Conservation (phyloP, 2,329 filamentous ascomycete species). For the Onygenales sp. region DNA sequence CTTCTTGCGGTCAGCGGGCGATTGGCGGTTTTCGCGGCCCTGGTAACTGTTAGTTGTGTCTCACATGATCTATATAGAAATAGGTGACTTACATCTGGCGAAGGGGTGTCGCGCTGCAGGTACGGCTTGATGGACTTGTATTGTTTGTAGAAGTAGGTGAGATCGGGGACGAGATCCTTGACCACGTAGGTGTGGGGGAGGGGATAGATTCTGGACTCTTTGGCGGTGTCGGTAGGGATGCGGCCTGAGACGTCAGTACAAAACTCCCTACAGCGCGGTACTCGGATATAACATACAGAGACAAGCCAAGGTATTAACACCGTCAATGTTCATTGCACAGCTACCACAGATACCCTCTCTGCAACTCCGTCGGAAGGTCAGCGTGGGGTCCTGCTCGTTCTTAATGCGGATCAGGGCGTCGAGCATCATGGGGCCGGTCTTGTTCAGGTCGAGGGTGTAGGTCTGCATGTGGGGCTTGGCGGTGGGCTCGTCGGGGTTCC, state of each 20-base stretch:
- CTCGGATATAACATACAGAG: slow-evolving; percentile 60
- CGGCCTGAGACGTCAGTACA: slow-evolving; percentile 53
- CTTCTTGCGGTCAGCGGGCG: slow-evolving; percentile 86
- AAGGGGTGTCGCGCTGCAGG: slow-evolving; percentile 78
- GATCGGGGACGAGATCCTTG: slow-evolving; percentile 94
- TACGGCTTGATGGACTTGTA: slow-evolving; percentile 99
- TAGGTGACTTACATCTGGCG: slow-evolving; percentile 62
- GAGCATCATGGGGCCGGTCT: slow-evolving; percentile 97
- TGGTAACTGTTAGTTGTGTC: slow-evolving; percentile 26
- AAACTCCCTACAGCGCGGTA: neutral
- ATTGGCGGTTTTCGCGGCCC: slow-evolving; percentile 89
- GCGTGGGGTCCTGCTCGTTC: slow-evolving; percentile 94
- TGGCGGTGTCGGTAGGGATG: slow-evolving; percentile 71
- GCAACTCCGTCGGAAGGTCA: slow-evolving; percentile 93
- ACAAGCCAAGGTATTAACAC: slow-evolving; percentile 94
- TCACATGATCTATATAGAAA: neutral
- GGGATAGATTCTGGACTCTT: slow-evolving; percentile 91
- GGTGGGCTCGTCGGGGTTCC: slow-evolving; percentile 87
- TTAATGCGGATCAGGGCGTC: slow-evolving; percentile 97
- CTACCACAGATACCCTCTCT: slow-evolving; percentile 97
- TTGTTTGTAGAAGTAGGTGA: slow-evolving; percentile 99
- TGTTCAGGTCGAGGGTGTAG: slow-evolving; percentile 93
- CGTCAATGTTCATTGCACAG: slow-evolving; percentile 99
- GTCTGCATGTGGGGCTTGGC: slow-evolving; percentile 93
- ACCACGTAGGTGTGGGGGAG: slow-evolving; percentile 98